These are phyloP conservation scores for Aschersonia sp. DNA, from an alignment of 2,329 filamentous ascomycete species.

Conservation along the genomic window DNA sequence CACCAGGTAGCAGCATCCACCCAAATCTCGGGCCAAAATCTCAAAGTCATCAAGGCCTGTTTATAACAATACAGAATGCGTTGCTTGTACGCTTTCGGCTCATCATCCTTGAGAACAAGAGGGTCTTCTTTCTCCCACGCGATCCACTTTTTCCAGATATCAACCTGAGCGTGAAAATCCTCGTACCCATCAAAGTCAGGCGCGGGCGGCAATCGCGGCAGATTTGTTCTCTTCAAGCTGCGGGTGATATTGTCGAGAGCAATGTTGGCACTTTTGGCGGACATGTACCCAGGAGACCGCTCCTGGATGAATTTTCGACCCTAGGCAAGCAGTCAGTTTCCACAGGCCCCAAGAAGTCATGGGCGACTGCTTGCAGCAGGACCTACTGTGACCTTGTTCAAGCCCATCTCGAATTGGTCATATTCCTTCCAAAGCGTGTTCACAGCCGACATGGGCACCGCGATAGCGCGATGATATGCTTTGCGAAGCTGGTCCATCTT, in stretches of 20 bases:
- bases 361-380: background rate
- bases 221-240: constrained; percentile 58
- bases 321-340: constrained; percentile 22
- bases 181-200: constrained; percentile 75
- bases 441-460: constrained; percentile 69
- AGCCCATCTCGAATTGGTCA: constrained; percentile 82
- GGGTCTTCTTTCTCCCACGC: constrained; percentile 91
- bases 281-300: constrained; percentile 87
- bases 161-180: constrained; percentile 72
- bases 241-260: constrained; percentile 80
- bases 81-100: constrained; percentile 57
- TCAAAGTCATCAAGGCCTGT: constrained; percentile 80
- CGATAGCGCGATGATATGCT: constrained; percentile 81
- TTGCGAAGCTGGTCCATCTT: constrained; percentile 93
- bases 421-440: constrained; percentile 94
- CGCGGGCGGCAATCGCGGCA: constrained; percentile 70
- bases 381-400: constrained; percentile 81
- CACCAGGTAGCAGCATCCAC: constrained; percentile 90
- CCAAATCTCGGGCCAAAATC: constrained; percentile 95
- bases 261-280: constrained; percentile 78
- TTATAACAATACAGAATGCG: constrained; percentile 85
- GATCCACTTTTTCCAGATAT: constrained; percentile 88
- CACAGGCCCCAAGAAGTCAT: background rate
- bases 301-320: constrained; percentile 92
- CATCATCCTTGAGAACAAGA: constrained; percentile 71